Conservation (phyloP, 192 early-diverging fungal species). For the Lobosporangium transversale region DNA sequence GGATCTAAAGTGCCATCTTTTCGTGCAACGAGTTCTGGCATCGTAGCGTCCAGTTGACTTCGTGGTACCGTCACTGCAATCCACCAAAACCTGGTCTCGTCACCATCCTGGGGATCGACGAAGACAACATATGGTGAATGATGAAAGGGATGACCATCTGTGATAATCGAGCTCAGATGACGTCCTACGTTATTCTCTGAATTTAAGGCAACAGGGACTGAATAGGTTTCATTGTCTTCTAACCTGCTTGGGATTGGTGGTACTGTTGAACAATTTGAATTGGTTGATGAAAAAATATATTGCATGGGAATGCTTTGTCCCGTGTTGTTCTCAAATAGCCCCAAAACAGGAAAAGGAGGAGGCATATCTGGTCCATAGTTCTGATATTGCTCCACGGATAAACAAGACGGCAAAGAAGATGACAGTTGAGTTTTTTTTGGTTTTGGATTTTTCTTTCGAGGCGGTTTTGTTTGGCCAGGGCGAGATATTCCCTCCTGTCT, state of each 20-base stretch:
- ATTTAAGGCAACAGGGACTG: background rate
- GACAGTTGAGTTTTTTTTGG: background rate
- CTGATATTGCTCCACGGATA: background rate
- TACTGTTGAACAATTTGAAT: no score
- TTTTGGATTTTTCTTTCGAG: background rate
- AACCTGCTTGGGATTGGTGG: background rate
- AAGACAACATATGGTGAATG: conserved; percentile 32
- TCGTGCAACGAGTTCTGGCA: conserved; percentile 1
- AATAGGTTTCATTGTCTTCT: background rate
- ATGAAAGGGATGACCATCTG: conserved; percentile 20
- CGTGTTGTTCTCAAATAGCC: background rate
- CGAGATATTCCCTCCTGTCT: background rate
- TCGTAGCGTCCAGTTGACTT: conserved; percentile 13
- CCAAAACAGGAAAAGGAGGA: background rate
- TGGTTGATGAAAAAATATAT: background rate
- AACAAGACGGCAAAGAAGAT: background rate
- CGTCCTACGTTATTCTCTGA: background rate
- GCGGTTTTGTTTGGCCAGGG: background rate
- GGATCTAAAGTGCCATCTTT: conserved; percentile 5
- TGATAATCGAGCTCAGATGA: conserved; percentile 5
- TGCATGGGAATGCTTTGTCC: background rate
- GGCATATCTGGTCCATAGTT: background rate
- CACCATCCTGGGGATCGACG: conserved; percentile 17
- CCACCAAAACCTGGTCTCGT: conserved; percentile 14
- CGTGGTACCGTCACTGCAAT: conserved; percentile 28